These are phyloP conservation scores for Russula emetica DNA, from an alignment of 768 basidiomycete genomes.

Conservation along the genomic window DNA sequence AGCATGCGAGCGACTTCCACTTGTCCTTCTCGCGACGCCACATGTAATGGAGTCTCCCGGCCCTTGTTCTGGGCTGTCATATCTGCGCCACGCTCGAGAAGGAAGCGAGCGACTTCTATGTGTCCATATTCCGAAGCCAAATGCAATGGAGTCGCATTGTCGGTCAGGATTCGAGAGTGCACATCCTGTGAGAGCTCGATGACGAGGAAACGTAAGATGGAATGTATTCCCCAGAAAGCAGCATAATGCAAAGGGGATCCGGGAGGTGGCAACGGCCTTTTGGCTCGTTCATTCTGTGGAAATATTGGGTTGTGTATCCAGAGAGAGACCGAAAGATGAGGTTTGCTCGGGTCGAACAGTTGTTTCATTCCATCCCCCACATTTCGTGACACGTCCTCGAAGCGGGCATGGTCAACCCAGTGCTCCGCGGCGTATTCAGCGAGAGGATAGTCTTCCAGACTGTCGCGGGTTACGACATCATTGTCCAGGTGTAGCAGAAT, in stretches of 20 bases:
- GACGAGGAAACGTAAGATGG: neutral
- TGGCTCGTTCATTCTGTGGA: neutral
- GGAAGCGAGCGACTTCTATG: neutral
- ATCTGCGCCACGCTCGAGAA: neutral
- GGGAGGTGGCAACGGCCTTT: neutral
- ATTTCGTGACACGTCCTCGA: neutral
- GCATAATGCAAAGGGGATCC: neutral
- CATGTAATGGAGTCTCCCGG: no score
- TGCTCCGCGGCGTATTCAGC: neutral
- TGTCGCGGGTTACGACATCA: neutral
- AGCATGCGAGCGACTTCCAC: no score
- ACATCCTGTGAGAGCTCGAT: neutral
- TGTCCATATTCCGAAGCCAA: neutral
- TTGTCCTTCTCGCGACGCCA: no score
- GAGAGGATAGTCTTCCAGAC: neutral
- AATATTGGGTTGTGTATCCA: neutral
- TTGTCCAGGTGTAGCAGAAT: neutral
- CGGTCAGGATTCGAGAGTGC: neutral
- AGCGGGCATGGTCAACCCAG: neutral
- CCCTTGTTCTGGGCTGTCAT: no score
- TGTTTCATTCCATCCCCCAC: neutral
- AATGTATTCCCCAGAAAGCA: neutral
- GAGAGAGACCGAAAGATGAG: neutral
- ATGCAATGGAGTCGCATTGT: neutral
- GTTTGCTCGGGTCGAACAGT: neutral